Evolutionary conservation across 805 yeast species (phyloP), one percentile per base, ranked within the genome.

Genomic region (Vanderwaltozyma yarrowii): DNA sequence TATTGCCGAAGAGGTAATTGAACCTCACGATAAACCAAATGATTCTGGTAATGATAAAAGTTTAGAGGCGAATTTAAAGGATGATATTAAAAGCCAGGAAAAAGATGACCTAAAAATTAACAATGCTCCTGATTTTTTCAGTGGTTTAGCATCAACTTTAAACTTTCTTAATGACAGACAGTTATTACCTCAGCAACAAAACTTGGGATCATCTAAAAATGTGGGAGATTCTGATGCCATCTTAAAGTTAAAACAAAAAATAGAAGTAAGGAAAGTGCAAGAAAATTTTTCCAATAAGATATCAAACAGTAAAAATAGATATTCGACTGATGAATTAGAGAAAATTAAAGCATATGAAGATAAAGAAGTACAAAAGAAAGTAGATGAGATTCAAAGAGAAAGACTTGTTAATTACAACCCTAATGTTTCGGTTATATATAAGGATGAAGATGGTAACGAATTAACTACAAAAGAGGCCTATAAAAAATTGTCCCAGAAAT

Each of bases 401-500:
- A 49, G 58, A 29, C 60, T 65, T 31, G 50, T 50, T 23, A 49
- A 58, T 35, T 71, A 70, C 48, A 57, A 61, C 37, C 76, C 77
- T 1, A 62, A 61, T 1, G 54, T 71, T 8, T 50, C 60, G 9
- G 49, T 85, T 4, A 69, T 66, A 19, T 81, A 84, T 56, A 69
- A 65, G 15, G 94, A 84, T 53, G 78, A 74, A 19, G 48, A 59
- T 2, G 95, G 95, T 1, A 64, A 71, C 24, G 64, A 65, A 16
- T 58, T 86, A 20, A 61, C 68, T 23, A 67, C 78, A 3, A 82
- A 80, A 50, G 78, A 78, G 42, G 95, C 95, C 1, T 85, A 73
- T 64, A 84, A 82, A 60, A 73, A 73, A 43, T 60, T 84, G 33
- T 80, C 92, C 3, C 88, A 80, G 44, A 74, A 76, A 45, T 85